These are phyloP conservation scores for Salicornia ramosissima DNA, from an alignment of 148 eudicot species.

Conservation along the genomic window DNA sequence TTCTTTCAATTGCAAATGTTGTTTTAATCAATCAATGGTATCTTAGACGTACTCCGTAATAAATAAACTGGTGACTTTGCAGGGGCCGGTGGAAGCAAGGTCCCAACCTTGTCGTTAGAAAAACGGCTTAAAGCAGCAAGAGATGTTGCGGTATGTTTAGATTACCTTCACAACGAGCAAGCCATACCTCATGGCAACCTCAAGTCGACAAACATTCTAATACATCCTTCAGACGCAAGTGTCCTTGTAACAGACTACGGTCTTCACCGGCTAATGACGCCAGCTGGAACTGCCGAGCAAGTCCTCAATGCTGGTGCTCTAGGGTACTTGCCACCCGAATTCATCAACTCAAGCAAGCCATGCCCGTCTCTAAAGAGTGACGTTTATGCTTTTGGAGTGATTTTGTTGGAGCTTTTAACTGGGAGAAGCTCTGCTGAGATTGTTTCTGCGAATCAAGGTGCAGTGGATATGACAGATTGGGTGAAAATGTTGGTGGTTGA, in stretches of 20 bases:
- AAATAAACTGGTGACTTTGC: too few species aligned
- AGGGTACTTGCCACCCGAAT: constrained; percentile 70
- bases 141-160: constrained; percentile 53
- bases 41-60: too few species aligned
- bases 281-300: constrained; percentile 64
- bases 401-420: constrained; percentile 54
- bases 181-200: constrained; percentile 76
- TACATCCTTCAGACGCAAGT: constrained; percentile 31
- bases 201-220: constrained; percentile 63
- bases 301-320: constrained; percentile 58
- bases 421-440: constrained; percentile 49
- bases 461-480: constrained; percentile 64
- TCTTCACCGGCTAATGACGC: constrained; percentile 59
- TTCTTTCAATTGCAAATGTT: not conserved
- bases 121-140: constrained; percentile 43
- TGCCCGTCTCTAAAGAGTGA: constrained; percentile 66
- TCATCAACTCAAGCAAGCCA: constrained; percentile 57
- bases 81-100: constrained; percentile 35
- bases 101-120: constrained; percentile 37
- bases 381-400: constrained; percentile 71
- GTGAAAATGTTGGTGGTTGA: constrained; percentile 42
- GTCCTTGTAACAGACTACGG: constrained; percentile 55
- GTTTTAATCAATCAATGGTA: too few species aligned
- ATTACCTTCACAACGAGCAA: constrained; percentile 56
- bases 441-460: constrained; percentile 37